Evolutionary conservation across 495 filamentous ascomycete species (phyloP), one percentile per base, ranked within the genome.

Genomic region (Annulohypoxylon stygium): DNA sequence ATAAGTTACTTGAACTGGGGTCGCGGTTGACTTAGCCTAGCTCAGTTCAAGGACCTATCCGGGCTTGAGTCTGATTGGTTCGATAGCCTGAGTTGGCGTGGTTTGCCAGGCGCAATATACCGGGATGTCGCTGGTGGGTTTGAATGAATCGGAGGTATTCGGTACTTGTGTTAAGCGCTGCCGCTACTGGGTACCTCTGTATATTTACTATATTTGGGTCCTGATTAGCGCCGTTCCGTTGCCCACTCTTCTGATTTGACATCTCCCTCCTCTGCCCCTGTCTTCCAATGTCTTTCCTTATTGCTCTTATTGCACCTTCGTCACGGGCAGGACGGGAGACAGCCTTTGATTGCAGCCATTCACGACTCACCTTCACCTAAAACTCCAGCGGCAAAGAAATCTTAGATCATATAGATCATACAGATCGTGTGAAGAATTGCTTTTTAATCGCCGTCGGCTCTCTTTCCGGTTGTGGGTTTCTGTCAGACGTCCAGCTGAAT

Each of bases 101-200:
- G 71, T 74, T 70, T 74, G 67, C 63, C 71, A 74, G 71, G 71
- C 71, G 71, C 67, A 70, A 74, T 74, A 67, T 62, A 60, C 71
- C 71, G 66, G 62, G 67, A 69, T 67, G 14, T 45, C 18, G 50
- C 62, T 75, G 63, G 33, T 70, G 55, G 48, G 54, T 43, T 62
- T 55, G 58, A 67, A 59, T 70, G 67, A 50, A 48, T 70, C 62
- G 53, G 55, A 71, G 58, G 72, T 75, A 75, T 75, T 71, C 64
- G 72, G 67, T 75, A 75, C 72, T 71, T 75, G 67, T 34, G 65
- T 60, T 70, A 75, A 75, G 72, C 72, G 72, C 72, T 75, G 72
- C 72, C 72, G 72, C 72, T 75, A 75, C 67, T 75, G 72, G 65
- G 25, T 70, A 25, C 51, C 51, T 57, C 65, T 25, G 50, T 54